Percentiles rank a stretch among this genome's conserved stretches.
Evolutionary conservation across 2,329 filamentous ascomycete genomes (phyloP).

Genomic region (Penicillium sp.): DNA sequence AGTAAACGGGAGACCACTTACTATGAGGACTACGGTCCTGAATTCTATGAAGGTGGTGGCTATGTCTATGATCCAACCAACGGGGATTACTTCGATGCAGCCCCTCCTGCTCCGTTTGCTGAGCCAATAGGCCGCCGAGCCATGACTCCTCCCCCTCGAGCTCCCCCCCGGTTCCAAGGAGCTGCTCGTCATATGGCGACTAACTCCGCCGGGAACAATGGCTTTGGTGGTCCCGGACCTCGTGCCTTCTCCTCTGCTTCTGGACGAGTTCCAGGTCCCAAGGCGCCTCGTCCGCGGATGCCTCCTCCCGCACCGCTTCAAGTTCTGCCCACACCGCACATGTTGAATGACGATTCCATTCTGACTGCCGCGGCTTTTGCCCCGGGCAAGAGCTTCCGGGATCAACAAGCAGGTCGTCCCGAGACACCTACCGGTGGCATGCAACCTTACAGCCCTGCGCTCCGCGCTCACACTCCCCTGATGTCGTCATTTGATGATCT

Average conservation of each 20-base stretch:
- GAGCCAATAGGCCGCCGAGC: conserved; percentile 84
- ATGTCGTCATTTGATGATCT: conserved; percentile 86
- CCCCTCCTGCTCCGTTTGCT: conserved; percentile 62
- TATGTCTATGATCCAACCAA: conserved; percentile 55
- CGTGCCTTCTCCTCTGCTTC: conserved; percentile 67
- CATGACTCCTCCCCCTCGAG: conserved; percentile 88
- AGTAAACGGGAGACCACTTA: conserved; percentile 60
- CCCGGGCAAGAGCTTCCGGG: conserved; percentile 67
- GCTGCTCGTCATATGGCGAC: conserved; percentile 47
- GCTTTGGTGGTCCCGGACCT: conserved; percentile 46
- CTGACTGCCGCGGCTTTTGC: conserved; percentile 77
- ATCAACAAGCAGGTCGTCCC: conserved; percentile 67
- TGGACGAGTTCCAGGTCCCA: conserved; percentile 43
- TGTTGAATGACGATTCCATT: conserved; percentile 81
- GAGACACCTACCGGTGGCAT: conserved; percentile 60
- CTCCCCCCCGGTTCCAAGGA: conserved; percentile 58
- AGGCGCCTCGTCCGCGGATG: conserved; percentile 56
- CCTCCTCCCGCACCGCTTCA: conserved; percentile 73
- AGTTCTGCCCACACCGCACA: conserved; percentile 80
- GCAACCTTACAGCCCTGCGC: conserved; percentile 70
- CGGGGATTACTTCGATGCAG: conserved; percentile 33
- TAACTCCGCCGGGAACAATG: conserved; percentile 39
- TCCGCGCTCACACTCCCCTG: conserved; percentile 75
- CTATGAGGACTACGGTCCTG: conserved; percentile 73
- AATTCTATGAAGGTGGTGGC: conserved; percentile 62